Percentiles rank a stretch among this genome's conserved stretches.
phyloP scores from a whole-genome alignment of 2,329 filamentous ascomycete species.

The Pyricularia grisea region DNA sequence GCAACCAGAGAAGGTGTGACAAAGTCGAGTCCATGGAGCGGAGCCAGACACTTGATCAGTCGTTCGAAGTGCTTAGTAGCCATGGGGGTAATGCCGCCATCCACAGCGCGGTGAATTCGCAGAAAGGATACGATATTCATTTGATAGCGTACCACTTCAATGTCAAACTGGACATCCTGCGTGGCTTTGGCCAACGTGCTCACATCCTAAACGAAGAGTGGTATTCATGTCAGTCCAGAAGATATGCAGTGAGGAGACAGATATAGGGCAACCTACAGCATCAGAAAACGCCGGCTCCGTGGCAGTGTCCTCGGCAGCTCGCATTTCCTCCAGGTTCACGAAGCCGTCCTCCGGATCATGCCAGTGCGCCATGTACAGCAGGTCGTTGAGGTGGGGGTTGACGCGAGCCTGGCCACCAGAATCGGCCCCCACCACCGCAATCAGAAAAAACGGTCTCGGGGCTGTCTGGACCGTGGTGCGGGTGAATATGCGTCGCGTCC shows the following conservation, averaged over 20 bases:
- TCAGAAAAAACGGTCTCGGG: conserved; percentile 70
- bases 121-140: conserved; percentile 84
- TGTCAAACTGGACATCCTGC: conserved; percentile 51
- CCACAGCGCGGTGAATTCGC: conserved; percentile 77
- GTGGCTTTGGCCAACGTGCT: conserved; percentile 49
- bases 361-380: conserved; percentile 81
- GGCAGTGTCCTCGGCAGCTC: conserved; percentile 12
- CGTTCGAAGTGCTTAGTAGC: conserved; percentile 70
- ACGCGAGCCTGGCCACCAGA: conserved; percentile 37
- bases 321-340: conserved; percentile 59
- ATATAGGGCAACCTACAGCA: conserved; percentile 24
- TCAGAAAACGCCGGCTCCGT: conserved; percentile 28
- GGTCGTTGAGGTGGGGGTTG: conserved; percentile 60
- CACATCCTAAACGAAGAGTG: conserved; percentile 32
- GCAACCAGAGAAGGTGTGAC: conserved; percentile 76
- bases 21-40: conserved; percentile 71
- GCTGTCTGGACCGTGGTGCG: conserved; percentile 63
- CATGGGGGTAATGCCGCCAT: conserved; percentile 64
- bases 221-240: neutral
- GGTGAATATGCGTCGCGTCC: conserved; percentile 68
- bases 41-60: conserved; percentile 64
- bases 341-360: conserved; percentile 67
- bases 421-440: conserved; percentile 55
- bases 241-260: neutral
- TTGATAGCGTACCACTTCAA: conserved; percentile 75